phyloP scores from a whole-genome alignment of 805 yeast species.

The Monosporozyma servazzii region DNA sequence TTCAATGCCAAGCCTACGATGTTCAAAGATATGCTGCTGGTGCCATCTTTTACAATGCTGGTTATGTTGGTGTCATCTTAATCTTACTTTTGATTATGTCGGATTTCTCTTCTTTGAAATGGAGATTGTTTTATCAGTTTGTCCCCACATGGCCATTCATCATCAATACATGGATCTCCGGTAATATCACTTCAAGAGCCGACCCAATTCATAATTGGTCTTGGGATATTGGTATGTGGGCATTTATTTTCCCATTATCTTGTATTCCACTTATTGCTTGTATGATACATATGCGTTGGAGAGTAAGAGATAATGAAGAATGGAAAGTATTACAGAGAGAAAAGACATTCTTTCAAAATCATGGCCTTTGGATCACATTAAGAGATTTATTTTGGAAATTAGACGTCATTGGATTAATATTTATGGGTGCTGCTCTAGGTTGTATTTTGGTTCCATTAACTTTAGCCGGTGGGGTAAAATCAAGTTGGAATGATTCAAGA shows the following conservation, averaged over 20 bases:
- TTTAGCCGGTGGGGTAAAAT: conserved; percentile 53
- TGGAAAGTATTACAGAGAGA: conserved; percentile 36
- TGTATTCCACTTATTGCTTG: conserved; percentile 51
- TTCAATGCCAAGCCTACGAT: conserved; percentile 46
- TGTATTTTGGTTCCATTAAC: conserved; percentile 66
- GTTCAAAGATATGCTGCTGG: conserved; percentile 49
- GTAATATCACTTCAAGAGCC: conserved; percentile 40
- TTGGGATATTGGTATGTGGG: conserved; percentile 79
- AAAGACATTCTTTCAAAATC: conserved; percentile 32
- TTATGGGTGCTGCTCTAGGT: conserved; percentile 49
- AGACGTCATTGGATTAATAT: conserved; percentile 54
- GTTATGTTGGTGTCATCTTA: conserved; percentile 57
- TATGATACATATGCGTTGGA: conserved; percentile 45
- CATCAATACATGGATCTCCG: conserved; percentile 72
- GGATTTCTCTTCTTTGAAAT: conserved; percentile 58
- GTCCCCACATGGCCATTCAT: conserved; percentile 64
- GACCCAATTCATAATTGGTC: conserved; percentile 39
- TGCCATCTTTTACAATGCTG: conserved; percentile 38
- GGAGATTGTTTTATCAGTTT: conserved; percentile 60
- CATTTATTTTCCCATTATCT: conserved; percentile 59
- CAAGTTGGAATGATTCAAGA: conserved; percentile 50
- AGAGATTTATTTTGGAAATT: conserved; percentile 48
- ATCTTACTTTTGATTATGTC: conserved; percentile 49
- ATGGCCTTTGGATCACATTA: conserved; percentile 30
- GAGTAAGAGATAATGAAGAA: conserved; percentile 46